Percentiles rank a stretch among this genome's conserved stretches.
These are phyloP conservation scores for Xerocomellus chrysenteron DNA, from an alignment of 768 basidiomycete genomes.

Conservation along the genomic window DNA sequence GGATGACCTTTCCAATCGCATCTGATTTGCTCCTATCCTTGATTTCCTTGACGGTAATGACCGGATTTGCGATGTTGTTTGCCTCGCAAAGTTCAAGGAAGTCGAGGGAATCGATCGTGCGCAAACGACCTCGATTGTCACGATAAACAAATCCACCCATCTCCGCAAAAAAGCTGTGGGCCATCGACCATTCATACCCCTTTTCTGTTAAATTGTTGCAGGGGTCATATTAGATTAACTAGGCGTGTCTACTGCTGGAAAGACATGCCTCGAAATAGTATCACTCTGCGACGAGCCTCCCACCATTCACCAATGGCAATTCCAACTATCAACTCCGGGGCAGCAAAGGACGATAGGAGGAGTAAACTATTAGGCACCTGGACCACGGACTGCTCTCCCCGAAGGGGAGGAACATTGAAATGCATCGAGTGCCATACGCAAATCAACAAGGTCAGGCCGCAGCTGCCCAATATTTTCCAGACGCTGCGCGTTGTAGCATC, in stretches of 20 bases:
- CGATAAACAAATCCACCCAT: constrained; percentile 1
- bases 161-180: background rate
- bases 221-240: too few species aligned
- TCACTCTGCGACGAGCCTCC: background rate
- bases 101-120: background rate
- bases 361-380: too few species aligned
- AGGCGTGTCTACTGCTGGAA: background rate
- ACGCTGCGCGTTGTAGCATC: background rate
- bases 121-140: background rate
- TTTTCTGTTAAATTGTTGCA: background rate
- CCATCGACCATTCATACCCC: constrained; percentile 1
- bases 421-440: constrained; percentile 4
- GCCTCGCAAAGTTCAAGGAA: background rate
- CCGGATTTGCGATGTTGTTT: background rate
- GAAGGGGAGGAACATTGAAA: background rate
- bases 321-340: background rate
- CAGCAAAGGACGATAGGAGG: background rate
- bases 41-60: background rate
- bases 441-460: background rate
- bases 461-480: background rate
- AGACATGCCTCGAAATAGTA: background rate
- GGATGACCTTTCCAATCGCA: background rate
- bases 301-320: background rate
- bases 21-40: background rate
- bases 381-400: too few species aligned